Evolutionary conservation across 345 rosid species (phyloP), one percentile per base, ranked within the genome.

Genomic region (Linum lewisii): DNA sequence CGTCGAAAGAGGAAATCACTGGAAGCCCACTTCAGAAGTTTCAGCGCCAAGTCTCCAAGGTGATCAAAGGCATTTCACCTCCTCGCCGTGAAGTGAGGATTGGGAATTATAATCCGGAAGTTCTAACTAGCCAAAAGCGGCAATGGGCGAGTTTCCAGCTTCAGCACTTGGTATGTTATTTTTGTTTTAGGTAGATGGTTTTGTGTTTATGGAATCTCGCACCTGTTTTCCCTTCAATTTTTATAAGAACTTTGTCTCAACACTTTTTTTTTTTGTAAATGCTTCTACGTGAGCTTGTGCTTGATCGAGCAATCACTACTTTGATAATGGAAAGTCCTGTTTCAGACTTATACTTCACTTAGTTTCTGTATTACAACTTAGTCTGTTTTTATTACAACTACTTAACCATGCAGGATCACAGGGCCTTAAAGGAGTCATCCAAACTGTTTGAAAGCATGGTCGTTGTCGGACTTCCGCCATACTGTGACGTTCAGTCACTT

Each of bases 81-180:
- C 77, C 81, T 32, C 77, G 93, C 61, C 67, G 84, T 16, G 84
- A 83, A 73, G 79, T 72, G 34, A 88, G 72, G 68, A 69, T 53
- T 59, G 72, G 64, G 10, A 34, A 78, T 19, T 92, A 88, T 62
- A 92, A 92, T 75, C 98, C 96, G 13, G 98, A 92, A 81, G 79
- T 88, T 81, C 73, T 92, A 64, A 92, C 96, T 5, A 86, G 84
- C 83, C 98, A 83, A 72, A 92, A 92, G 83, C 95, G 96, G 63
- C 95, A 84, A 37, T 92, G 98, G 96, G 89, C 93, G 14, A 86
- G 71, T 36, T 81, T 68, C 67, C 98, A 92, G 75, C 78, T 86
- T 64, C 96, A 88, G 56, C 79, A 86, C 79, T 75, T 88, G 96
- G 96, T 88, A 78, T 52, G 82, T 19, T 57, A 14, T 63, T 74